phyloP scores from a whole-genome alignment of 495 filamentous ascomycete genomes.

The Hyaloscypha variabilis region DNA sequence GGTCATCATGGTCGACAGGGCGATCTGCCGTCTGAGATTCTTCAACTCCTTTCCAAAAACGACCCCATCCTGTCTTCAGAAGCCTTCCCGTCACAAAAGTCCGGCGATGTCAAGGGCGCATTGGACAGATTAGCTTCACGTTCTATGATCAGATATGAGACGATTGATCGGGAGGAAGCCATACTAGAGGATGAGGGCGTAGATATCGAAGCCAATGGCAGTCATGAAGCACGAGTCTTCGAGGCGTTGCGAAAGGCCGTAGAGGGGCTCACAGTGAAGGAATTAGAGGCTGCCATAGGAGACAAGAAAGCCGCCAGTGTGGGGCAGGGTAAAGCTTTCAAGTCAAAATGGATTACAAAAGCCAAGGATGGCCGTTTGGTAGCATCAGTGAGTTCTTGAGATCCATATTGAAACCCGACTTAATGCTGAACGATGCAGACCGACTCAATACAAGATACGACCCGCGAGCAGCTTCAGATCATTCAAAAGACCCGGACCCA shows the following conservation, averaged over 20 bases:
- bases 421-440: constrained; percentile 41
- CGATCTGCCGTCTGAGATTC: constrained; percentile 66
- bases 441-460: constrained; percentile 76
- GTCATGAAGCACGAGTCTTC: constrained; percentile 94
- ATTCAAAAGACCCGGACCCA: constrained; percentile 70
- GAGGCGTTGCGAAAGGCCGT: constrained; percentile 77
- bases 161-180: constrained; percentile 77
- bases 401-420: constrained; percentile 29
- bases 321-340: constrained; percentile 95
- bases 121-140: constrained; percentile 82
- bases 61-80: constrained; percentile 71
- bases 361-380: constrained; percentile 68
- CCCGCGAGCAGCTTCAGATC: constrained; percentile 68
- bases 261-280: constrained; percentile 77
- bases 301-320: constrained; percentile 85
- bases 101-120: constrained; percentile 78
- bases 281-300: constrained; percentile 72
- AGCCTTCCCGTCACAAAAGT: constrained; percentile 73
- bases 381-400: constrained; percentile 28
- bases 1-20: constrained; percentile 26
- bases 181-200: constrained; percentile 78
- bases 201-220: constrained; percentile 78
- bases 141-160: constrained; percentile 84
- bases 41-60: constrained; percentile 66
- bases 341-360: constrained; percentile 94